Evolutionary conservation across 495 filamentous ascomycete genomes (phyloP).

Genomic region (Penicillium desertorum): DNA sequence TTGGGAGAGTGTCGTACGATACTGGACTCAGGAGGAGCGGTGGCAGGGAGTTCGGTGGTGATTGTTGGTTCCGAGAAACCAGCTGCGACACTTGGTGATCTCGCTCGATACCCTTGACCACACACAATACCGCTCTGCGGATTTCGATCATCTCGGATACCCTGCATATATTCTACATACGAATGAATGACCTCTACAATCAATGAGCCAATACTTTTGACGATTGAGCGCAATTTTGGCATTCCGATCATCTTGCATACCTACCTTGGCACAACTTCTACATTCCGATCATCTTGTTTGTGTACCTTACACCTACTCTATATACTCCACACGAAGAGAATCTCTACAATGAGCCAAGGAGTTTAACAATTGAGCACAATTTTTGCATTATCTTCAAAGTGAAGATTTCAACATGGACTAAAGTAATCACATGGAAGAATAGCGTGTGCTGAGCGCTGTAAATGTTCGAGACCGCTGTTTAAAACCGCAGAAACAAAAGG

Average conservation of each 20-base stretch:
- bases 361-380: not conserved
- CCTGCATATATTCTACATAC: too few species aligned
- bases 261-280: too few species aligned
- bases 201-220: too few species aligned
- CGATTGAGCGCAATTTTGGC: too few species aligned
- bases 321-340: not conserved
- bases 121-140: too few species aligned
- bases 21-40: constrained; percentile 62
- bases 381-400: constrained; percentile 11
- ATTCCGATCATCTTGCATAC: too few species aligned
- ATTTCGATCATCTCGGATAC: too few species aligned
- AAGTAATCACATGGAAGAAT: constrained; percentile 14
- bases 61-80: too few species aligned
- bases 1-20: constrained; percentile 78
- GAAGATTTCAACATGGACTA: constrained; percentile 8
- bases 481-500: not conserved
- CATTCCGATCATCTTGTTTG: constrained; percentile 17
- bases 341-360: not conserved
- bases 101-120: too few species aligned
- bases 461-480: constrained; percentile 3
- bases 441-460: constrained; percentile 14
- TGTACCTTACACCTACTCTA: constrained; percentile 5
- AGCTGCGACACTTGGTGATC: too few species aligned
- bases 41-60: too few species aligned
- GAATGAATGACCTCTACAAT: too few species aligned